phyloP scores from a whole-genome alignment of 768 basidiomycete species.

The Ramaria rubella region DNA sequence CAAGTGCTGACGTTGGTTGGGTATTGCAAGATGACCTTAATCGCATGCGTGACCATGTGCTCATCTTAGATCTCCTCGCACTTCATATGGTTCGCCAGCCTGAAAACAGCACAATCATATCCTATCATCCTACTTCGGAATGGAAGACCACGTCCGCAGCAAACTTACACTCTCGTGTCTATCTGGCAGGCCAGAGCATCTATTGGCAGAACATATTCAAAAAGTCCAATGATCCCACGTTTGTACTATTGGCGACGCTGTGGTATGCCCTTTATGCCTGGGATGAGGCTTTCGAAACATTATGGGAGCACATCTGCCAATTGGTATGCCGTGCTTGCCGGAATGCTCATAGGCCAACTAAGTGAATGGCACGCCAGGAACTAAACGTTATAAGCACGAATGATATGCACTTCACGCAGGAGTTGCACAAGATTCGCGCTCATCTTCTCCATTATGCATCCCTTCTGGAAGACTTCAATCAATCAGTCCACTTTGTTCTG shows the following conservation, averaged over 20 bases:
- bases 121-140: constrained; percentile 22
- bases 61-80: constrained; percentile 43
- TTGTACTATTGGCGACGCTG: constrained; percentile 43
- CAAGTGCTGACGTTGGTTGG: not conserved
- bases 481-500: constrained; percentile 43
- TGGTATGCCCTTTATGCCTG: constrained; percentile 60
- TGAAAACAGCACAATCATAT: constrained; percentile 20
- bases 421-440: constrained; percentile 51
- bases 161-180: constrained; percentile 9
- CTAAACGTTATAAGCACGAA: constrained; percentile 34
- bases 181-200: constrained; percentile 25
- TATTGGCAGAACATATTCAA: constrained; percentile 31
- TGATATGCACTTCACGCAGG: constrained; percentile 40
- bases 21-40: not conserved
- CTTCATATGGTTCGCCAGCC: constrained; percentile 42
- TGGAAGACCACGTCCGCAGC: not conserved
- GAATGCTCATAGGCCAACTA: not conserved
- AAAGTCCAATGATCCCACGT: constrained; percentile 42
- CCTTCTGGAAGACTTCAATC: constrained; percentile 47
- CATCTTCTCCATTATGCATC: constrained; percentile 51
- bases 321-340: constrained; percentile 34
- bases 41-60: constrained; percentile 11
- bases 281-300: constrained; percentile 50
- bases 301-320: constrained; percentile 45
- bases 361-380: constrained; percentile 42